Evolutionary conservation across 805 yeast species (phyloP).

Genomic region (Grigorovia humatica): DNA sequence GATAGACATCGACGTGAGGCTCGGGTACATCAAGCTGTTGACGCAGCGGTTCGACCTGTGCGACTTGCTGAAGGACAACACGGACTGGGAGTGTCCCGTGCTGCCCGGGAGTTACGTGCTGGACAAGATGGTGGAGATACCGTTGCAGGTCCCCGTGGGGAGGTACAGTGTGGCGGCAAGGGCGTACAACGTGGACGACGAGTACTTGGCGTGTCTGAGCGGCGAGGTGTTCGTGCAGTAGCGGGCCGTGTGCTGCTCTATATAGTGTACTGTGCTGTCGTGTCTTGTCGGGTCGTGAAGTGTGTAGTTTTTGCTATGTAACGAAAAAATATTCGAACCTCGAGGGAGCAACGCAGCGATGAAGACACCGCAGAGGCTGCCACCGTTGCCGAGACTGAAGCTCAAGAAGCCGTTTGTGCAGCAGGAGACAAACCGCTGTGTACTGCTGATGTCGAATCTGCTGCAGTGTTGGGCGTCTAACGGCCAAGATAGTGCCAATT

Average conservation of each 20-base stretch:
- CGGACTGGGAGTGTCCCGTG: constrained; percentile 69
- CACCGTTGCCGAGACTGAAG: constrained; percentile 65
- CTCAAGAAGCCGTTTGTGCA: constrained; percentile 54
- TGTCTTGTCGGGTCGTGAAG: too few relatives aligned
- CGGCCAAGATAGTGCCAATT: constrained; percentile 67
- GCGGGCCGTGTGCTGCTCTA: too few relatives aligned
- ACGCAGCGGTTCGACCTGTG: constrained; percentile 91
- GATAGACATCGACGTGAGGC: constrained; percentile 85
- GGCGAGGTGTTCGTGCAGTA: constrained; percentile 45
- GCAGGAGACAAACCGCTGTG: constrained; percentile 58
- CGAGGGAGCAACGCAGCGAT: not conserved
- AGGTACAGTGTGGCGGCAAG: constrained; percentile 77
- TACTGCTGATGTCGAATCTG: constrained; percentile 72
- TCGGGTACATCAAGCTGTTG: constrained; percentile 81
- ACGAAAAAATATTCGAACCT: not conserved
- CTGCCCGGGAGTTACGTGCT: constrained; percentile 56
- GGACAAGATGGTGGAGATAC: constrained; percentile 68
- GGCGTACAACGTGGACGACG: constrained; percentile 80
- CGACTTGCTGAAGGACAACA: constrained; percentile 75
- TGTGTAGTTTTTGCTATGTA: not conserved
- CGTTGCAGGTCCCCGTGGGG: constrained; percentile 92
- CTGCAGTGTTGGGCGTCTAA: constrained; percentile 95
- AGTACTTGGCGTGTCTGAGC: constrained; percentile 71
- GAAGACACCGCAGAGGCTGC: constrained; percentile 35
- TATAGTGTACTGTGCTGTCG: too few relatives aligned